Evolutionary conservation across 2,329 filamentous ascomycete genomes (phyloP).

Genomic region (Cladosporium austrohemisphaericum): DNA sequence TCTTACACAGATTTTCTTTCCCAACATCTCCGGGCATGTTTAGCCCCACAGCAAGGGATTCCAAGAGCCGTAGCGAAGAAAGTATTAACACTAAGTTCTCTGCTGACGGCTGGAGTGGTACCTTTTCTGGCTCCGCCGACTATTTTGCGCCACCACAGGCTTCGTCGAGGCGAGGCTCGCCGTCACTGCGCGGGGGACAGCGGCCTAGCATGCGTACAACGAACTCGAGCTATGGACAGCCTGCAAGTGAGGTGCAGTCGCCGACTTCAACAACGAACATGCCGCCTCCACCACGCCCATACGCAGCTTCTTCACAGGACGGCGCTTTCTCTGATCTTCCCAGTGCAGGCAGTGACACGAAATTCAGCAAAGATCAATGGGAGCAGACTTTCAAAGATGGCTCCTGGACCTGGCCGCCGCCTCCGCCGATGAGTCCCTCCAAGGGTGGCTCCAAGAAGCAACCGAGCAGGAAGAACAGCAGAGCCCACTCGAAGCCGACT

Average conservation of each 20-base stretch:
- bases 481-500: slow-evolving; percentile 18
- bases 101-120: slow-evolving; percentile 44
- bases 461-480: slow-evolving; percentile 26
- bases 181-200: slow-evolving; percentile 2
- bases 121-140: slow-evolving; percentile 41
- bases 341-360: slow-evolving; percentile 22
- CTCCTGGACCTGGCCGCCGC: slow-evolving; percentile 35
- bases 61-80: slow-evolving; percentile 47
- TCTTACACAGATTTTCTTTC: slow-evolving; percentile 30
- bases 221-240: slow-evolving; percentile 5
- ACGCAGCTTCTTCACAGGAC: slow-evolving; percentile 25
- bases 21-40: slow-evolving; percentile 27
- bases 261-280: slow-evolving; percentile 4
- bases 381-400: slow-evolving; percentile 42
- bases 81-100: slow-evolving; percentile 50
- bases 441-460: slow-evolving; percentile 29
- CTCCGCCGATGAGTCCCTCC: slow-evolving; percentile 19
- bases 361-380: slow-evolving; percentile 43
- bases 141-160: slow-evolving; percentile 36
- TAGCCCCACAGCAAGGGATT: slow-evolving; percentile 22
- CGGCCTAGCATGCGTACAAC: slow-evolving; percentile 7
- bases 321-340: slow-evolving; percentile 1
- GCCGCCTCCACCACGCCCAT: slow-evolving; percentile 13
- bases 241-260: slow-evolving; percentile 3
- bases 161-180: slow-evolving; percentile 15